Evolutionary conservation across 2,329 filamentous ascomycete genomes (phyloP), one percentile per base, ranked within the genome.

Genomic region (Hymenoscyphus fructigenus): DNA sequence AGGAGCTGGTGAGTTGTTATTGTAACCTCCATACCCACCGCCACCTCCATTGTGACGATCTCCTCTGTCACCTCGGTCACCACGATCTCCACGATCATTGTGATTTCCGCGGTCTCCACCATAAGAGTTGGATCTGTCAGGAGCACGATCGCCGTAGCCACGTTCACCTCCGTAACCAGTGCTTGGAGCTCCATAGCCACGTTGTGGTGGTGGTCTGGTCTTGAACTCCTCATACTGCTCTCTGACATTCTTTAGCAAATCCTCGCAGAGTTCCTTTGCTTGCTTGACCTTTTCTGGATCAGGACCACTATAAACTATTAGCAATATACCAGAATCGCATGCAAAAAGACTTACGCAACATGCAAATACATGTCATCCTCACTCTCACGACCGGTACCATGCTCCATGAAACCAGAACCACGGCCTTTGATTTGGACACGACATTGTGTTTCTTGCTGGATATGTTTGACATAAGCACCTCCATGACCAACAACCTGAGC

Each of bases 361-460:
- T 98, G 93, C 57, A 99, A 84, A 75, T 93, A 98, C 93, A 99
- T 98, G 2, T 92, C 87, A 76, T 98, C 94, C 58, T 99, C 94
- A 70, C 92, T 96, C 79, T 99, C 95, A 53, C 83, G 86, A 69
- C 91, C 91, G n/a, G 93, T 96, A 36, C 90, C 87, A 57, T 90
- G 88, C 77, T 99, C 95, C 74, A 96, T 88, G 76, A 96, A 99
- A 15, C 95, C 95, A 61, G 93, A 98, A 47, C 93, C 93, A 68
- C 91, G 92, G 20, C 95, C 95, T 77, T 99, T 99, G 80, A 99
- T 99, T 78, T 99, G 95, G 29, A 99, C 95, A 72, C 94, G 91
- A 77, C 95, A 98, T 67, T 91, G 86, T 15, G 95, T 98, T 78
- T 97, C 93, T 75, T 93, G 89, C 79, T 98, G 95, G 70, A 99